These are phyloP conservation scores for Anthracocystis walkeri DNA, from an alignment of 1,284 basidiomycete species.

Conservation along the genomic window DNA sequence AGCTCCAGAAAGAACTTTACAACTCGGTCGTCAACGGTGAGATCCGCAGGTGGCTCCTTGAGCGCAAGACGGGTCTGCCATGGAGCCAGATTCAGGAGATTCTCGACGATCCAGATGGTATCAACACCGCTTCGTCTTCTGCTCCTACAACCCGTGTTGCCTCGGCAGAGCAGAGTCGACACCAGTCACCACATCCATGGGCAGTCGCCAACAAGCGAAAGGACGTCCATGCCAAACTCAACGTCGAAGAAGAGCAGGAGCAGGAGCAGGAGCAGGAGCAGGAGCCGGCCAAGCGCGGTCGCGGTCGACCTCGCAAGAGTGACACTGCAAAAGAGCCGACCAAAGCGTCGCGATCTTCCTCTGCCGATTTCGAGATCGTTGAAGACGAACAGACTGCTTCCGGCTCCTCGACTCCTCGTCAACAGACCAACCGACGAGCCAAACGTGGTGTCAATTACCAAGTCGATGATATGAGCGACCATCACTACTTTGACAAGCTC, in stretches of 20 bases:
- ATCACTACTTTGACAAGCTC: slow-evolving; percentile 47
- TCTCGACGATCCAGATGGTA: slow-evolving; percentile 48
- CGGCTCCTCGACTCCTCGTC: slow-evolving; percentile 39
- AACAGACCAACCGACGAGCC: slow-evolving; percentile 23
- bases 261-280: too few relatives aligned
- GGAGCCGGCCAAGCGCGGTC: slow-evolving; percentile 13
- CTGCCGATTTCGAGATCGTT: slow-evolving; percentile 18
- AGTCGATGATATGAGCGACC: slow-evolving; percentile 50
- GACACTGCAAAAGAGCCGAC: slow-evolving; percentile 10
- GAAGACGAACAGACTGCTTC: slow-evolving; percentile 27
- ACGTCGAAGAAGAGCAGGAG: slow-evolving; percentile 4
- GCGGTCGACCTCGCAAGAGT: slow-evolving; percentile 21
- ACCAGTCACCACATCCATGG: slow-evolving; percentile 38
- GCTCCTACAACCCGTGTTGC: slow-evolving; percentile 28
- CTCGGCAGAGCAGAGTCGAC: slow-evolving; percentile 32
- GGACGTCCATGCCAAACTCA: slow-evolving; percentile 16
- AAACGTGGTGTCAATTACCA: slow-evolving; percentile 43
- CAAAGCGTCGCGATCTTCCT: slow-evolving; percentile 24
- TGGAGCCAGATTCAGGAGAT: slow-evolving; percentile 54
- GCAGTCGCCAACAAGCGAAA: slow-evolving; percentile 24
- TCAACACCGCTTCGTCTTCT: slow-evolving; percentile 34
- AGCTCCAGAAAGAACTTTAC: slow-evolving; percentile 84
- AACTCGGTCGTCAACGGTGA: slow-evolving; percentile 72
- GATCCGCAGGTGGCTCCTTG: slow-evolving; percentile 61
- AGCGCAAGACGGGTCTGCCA: slow-evolving; percentile 58